A percentile compares a stretch with the other conserved stretches of the same genome.
Conservation (phyloP, 495 filamentous ascomycete species). For the Cetradonia linearis region DNA sequence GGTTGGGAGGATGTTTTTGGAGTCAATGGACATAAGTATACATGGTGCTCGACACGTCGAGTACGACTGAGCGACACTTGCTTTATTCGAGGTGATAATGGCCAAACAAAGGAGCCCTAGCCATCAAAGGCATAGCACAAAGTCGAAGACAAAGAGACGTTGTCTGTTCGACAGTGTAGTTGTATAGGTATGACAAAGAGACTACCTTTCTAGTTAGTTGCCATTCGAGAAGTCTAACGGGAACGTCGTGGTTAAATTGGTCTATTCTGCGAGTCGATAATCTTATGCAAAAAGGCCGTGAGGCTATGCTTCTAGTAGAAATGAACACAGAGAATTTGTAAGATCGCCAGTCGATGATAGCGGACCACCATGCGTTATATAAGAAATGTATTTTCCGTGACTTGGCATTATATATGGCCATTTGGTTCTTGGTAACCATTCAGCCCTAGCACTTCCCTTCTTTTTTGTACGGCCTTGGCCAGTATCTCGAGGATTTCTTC, state of each 20-base stretch:
- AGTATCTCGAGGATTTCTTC: slow-evolving; percentile 77
- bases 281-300: no score
- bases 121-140: background rate
- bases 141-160: background rate
- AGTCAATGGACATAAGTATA: background rate
- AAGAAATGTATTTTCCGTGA: background rate
- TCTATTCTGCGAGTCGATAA: no score
- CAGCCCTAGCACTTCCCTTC: slow-evolving; percentile 43
- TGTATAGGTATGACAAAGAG: no score
- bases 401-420: slow-evolving; percentile 7
- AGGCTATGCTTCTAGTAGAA: no score
- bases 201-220: no score
- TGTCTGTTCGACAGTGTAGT: no score
- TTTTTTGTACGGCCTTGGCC: slow-evolving; percentile 69
- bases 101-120: background rate
- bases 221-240: no score
- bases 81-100: background rate
- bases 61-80: background rate
- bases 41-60: no score
- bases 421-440: slow-evolving; percentile 30
- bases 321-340: background rate
- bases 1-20: background rate
- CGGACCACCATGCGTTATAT: background rate
- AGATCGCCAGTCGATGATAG: background rate
- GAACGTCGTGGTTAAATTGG: no score